Conservation (phyloP, 805 yeast genomes). For the Candida orba region DNA sequence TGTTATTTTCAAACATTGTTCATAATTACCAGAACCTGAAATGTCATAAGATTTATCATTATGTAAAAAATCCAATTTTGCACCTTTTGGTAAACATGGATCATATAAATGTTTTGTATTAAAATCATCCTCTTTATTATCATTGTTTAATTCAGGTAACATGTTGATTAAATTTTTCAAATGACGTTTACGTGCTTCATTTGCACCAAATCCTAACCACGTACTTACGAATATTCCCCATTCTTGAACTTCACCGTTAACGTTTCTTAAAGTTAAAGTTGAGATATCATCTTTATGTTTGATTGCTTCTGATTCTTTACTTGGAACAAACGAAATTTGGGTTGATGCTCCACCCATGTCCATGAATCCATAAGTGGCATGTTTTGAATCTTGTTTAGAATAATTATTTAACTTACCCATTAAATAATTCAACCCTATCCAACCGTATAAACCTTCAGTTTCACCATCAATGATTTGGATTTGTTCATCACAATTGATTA, state of each 20-base stretch:
- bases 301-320: constrained; percentile 46
- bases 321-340: constrained; percentile 89
- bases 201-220: constrained; percentile 98
- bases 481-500: constrained; percentile 54
- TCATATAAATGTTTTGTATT: constrained; percentile 40
- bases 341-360: constrained; percentile 99
- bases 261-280: constrained; percentile 53
- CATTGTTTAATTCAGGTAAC: constrained; percentile 42
- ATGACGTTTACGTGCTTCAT: constrained; percentile 78
- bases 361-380: constrained; percentile 82
- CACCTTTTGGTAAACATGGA: constrained; percentile 76
- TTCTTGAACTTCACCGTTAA: constrained; percentile 61
- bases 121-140: constrained; percentile 39
- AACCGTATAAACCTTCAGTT: constrained; percentile 91
- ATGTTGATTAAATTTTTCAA: constrained; percentile 46
- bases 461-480: constrained; percentile 89
- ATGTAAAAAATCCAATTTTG: constrained; percentile 38
- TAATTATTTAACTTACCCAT: constrained; percentile 55
- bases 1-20: constrained; percentile 59
- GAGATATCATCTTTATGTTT: constrained; percentile 71
- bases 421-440: constrained; percentile 87
- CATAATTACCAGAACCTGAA: constrained; percentile 74
- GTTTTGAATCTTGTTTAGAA: constrained; percentile 28
- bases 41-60: constrained; percentile 43
- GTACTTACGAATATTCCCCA: constrained; percentile 92